These are phyloP conservation scores for Schwanniomyces sp. DNA, from an alignment of 805 yeast species.

Conservation along the genomic window DNA sequence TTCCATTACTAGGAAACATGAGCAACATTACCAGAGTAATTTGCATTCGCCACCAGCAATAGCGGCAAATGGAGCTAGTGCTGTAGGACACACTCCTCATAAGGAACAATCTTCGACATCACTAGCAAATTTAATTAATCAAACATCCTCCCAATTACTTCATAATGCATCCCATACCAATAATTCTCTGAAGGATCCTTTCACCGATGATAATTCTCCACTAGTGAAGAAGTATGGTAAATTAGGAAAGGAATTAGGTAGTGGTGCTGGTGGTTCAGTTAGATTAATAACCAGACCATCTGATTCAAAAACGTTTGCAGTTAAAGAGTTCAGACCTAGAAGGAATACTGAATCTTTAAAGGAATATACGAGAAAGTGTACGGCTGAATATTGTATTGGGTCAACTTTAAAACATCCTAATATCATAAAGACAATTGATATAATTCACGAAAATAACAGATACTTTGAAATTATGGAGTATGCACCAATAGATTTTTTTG, in stretches of 20 bases:
- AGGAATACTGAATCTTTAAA: conserved; percentile 72
- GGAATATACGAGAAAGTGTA: conserved; percentile 88
- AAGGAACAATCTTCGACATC: conserved; percentile 37
- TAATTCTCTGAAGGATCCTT: conserved; percentile 31
- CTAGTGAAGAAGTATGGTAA: conserved; percentile 76
- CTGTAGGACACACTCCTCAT: conserved; percentile 14
- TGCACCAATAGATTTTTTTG: conserved; percentile 89
- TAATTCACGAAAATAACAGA: conserved; percentile 83
- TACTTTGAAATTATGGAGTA: conserved; percentile 93
- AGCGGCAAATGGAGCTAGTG: conserved; percentile 9
- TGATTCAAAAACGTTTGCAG: conserved; percentile 80
- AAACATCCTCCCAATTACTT: conserved; percentile 36
- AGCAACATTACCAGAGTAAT: conserved; percentile 19
- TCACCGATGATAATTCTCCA: conserved; percentile 46
- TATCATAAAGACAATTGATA: conserved; percentile 87
- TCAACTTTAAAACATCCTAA: conserved; percentile 87
- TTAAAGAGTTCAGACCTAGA: conserved; percentile 84
- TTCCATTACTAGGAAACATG: conserved; percentile 14
- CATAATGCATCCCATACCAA: conserved; percentile 37
- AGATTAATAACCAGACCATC: conserved; percentile 64
- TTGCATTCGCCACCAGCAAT: conserved; percentile 32
- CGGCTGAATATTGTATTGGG: conserved; percentile 93
- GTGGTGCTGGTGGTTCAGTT: conserved; percentile 95
- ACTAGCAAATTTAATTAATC: conserved; percentile 35
- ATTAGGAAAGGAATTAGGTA: conserved; percentile 85